Evolutionary conservation across 78 protist species (phyloP).

Genomic region (Creolimax fragrantissima): DNA sequence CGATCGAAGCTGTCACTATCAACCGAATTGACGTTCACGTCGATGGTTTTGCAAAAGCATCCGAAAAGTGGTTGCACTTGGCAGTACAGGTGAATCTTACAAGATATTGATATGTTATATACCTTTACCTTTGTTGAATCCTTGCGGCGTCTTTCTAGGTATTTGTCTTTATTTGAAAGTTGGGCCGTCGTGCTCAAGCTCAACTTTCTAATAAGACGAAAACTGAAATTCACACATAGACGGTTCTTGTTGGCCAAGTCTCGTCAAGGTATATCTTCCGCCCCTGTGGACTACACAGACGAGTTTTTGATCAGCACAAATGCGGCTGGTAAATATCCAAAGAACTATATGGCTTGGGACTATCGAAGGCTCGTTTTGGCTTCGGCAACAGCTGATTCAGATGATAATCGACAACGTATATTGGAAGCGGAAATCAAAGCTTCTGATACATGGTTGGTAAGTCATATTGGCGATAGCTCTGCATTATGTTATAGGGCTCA

Average conservation of each 20-base stretch:
- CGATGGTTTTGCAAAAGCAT: background rate
- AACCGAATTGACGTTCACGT: background rate
- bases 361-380: background rate
- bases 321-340: background rate
- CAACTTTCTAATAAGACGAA: too few relatives aligned
- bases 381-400: too few relatives aligned
- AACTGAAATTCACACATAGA: too few relatives aligned
- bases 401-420: too few relatives aligned
- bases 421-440: background rate
- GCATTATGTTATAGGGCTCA: background rate
- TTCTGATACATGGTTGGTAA: background rate
- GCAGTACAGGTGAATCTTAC: background rate
- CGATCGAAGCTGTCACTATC: too few relatives aligned
- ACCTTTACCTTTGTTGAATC: background rate
- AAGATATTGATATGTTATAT: too few relatives aligned
- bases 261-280: background rate
- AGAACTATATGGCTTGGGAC: background rate
- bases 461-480: background rate
- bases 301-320: background rate
- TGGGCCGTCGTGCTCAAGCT: too few relatives aligned
- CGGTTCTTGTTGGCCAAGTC: background rate
- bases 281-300: background rate
- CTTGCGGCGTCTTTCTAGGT: background rate
- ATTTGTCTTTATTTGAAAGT: background rate
- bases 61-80: background rate